Conservation (phyloP, 257 asterid species). For the Fraxinus anomala region DNA sequence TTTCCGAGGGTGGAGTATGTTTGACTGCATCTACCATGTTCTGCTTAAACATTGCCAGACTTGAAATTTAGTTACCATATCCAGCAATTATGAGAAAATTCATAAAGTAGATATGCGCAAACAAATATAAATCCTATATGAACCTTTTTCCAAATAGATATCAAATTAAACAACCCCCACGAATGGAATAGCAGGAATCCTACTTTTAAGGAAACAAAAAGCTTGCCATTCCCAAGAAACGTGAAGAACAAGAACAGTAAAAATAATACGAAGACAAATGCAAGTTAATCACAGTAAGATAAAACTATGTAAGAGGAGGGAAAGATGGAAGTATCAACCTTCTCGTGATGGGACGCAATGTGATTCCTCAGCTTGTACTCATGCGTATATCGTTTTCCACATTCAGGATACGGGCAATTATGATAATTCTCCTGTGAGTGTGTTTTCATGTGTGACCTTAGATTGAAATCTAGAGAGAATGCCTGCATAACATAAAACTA, state of each 20-base stretch:
- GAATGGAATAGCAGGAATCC: neutral
- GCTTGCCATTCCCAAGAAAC: neutral
- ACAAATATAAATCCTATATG: neutral
- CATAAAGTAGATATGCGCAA: neutral
- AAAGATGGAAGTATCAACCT: conserved; percentile 47
- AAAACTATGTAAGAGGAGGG: conserved; percentile 6
- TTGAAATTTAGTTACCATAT: neutral
- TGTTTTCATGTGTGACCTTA: conserved; percentile 96
- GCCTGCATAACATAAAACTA: conserved; percentile 57
- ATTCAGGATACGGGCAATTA: conserved; percentile 88
- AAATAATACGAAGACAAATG: neutral
- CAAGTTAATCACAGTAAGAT: neutral
- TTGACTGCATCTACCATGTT: conserved; percentile 52
- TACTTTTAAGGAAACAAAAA: neutral
- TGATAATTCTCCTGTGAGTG: conserved; percentile 99
- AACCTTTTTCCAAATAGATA: neutral
- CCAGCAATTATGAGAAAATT: conserved; percentile 10
- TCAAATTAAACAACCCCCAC: neutral
- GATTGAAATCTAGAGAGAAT: conserved; percentile 93
- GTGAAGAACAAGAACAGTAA: neutral
- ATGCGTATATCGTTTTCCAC: conserved; percentile 97
- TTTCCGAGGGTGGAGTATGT: conserved; percentile 61
- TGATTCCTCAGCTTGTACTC: conserved; percentile 98
- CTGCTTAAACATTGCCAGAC: conserved; percentile 37
- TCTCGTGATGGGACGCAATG: conserved; percentile 75